Base-by-base conservation (phyloP, 164 flowering plant genomes). In the Piper longum region DNA sequence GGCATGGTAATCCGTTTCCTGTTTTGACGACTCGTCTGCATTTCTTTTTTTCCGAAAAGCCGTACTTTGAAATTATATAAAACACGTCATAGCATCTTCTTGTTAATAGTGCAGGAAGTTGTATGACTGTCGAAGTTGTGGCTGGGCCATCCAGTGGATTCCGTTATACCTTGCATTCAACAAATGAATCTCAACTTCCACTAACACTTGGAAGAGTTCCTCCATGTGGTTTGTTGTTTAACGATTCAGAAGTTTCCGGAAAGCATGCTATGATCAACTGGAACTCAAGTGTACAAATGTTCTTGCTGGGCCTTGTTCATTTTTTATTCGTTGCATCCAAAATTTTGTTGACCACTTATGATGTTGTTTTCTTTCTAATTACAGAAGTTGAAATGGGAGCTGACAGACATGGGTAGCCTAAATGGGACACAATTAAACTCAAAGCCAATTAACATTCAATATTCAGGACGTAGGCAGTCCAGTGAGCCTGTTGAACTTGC, bases 331-430 rank as follows among this genome's bases (percentile, higher is more conserved):
- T 41, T 40, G 12, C 64, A 19, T 67, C 36, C 36, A 26, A 2
- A 43, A 11, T 41, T 4, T 54, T 13, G 16, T 4, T 54, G 4
- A 18, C 65, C 19, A 4, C n/a, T 19, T 16, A 45, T 14, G 2
- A 42, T 67, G 4, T 19, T 17, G 39, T 43, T 43, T 60, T 17
- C 39, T 55, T 41, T 57, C 59, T 72, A 68, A 52, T 75, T 72
- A 67, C 88, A 95, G 99, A 91, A 79, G 69, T 70, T 77, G 73
- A 90, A 82, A 73, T 95, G 99, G 99, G 99, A 95, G 74, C 75
- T 95, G 71, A 79, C 82, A 67, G 99, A 95, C 75, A 82, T 87
- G 93, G 99, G 99, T 60, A 95, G 99, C 79, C 77, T 95, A 52
- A 95, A 95, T 75, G 99, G 99, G 39, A 95, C 99, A 48, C 73